Evolutionary conservation across 140 eudicot species (phyloP), one percentile per base, ranked within the genome.

Genomic region (Ambrosia hybrid): DNA sequence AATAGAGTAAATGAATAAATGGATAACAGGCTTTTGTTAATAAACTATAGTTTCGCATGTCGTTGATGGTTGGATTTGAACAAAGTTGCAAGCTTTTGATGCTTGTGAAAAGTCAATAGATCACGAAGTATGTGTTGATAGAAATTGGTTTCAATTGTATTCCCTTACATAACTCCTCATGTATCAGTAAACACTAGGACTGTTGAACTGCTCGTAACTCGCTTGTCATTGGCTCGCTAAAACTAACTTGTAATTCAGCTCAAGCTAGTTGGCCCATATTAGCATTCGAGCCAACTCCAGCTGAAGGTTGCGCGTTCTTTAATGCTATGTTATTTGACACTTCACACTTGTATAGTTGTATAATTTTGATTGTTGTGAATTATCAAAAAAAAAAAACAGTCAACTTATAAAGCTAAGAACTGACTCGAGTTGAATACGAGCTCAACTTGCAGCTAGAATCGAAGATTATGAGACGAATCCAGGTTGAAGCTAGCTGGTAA

Each of bases 1-100:
- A 68, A 8, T 56, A 64, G 77, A 63, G 33, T 76, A 64, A 15
- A 30, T 56, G 68, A 70, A 70, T 70, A 62, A 77, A 46, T 56
- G 74, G 61, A 36, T 45, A 34, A 6, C 30, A 3, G 30, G 52
- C 43, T 45, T 67, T 57, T 65, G 13, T 17, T 37, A 6, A 15
- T 72, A 77, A 77, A 60, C 71, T 72, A 72, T 65, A 56, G 9
- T 45, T 21, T 72, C 10, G 0, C 14, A 10, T 41, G 51, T 4
- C 2, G 3, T 12, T 78, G 41, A 17, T 65, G 45, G 45, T 72
- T 36, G 43, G 55, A 68, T 36, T 48, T 67, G 62, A 61, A 73
- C 77, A 75, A 75, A 56, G 61, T 41, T 14, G 51, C 51, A 56
- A 41, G 73, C 57, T 56, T 39, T 56, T 1, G 73, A 26, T 75